Evolutionary conservation across 202 grass and related monocot species (phyloP).

Genomic region (Zoysia matrella): DNA sequence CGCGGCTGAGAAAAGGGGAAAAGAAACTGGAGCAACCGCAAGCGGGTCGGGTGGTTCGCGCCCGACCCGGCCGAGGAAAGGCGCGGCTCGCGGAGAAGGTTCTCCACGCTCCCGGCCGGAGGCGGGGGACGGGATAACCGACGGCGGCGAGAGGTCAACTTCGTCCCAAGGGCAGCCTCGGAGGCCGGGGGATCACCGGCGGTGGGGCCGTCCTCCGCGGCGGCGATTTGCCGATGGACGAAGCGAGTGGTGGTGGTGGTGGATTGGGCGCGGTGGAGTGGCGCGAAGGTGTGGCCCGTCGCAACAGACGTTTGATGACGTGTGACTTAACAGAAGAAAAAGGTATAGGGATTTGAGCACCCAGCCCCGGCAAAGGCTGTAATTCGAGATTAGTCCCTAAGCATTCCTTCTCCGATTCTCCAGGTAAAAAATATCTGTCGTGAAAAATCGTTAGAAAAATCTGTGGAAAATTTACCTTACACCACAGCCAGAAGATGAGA

Average conservation of each 20-base stretch:
- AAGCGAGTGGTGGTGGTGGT: not conserved
- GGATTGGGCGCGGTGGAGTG: not conserved
- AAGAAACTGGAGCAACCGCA: not conserved
- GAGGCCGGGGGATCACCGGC: not conserved
- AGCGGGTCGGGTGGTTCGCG: slow-evolving; percentile 38
- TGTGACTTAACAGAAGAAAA: not conserved
- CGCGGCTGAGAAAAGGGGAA: slow-evolving; percentile 19
- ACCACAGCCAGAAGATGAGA: not conserved
- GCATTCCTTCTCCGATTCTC: not conserved
- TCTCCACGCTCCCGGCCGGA: not conserved
- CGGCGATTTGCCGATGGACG: not conserved
- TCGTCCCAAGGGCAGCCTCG: too few relatives aligned
- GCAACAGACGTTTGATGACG: slow-evolving; percentile 42
- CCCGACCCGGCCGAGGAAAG: not conserved
- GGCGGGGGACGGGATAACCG: not conserved
- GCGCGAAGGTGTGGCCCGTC: slow-evolving; percentile 26
- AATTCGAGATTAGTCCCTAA: not conserved
- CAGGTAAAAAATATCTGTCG: not conserved
- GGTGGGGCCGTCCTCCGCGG: not conserved
- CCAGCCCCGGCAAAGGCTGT: rapidly evolving
- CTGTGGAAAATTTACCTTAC: not conserved
- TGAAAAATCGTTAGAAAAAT: not conserved
- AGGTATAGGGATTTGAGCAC: not conserved
- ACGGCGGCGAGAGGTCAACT: not conserved
- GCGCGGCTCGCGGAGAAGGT: not conserved